Evolutionary conservation across 192 early-diverging fungal genomes (phyloP).

Genomic region (Pecoramyces ruminantium): DNA sequence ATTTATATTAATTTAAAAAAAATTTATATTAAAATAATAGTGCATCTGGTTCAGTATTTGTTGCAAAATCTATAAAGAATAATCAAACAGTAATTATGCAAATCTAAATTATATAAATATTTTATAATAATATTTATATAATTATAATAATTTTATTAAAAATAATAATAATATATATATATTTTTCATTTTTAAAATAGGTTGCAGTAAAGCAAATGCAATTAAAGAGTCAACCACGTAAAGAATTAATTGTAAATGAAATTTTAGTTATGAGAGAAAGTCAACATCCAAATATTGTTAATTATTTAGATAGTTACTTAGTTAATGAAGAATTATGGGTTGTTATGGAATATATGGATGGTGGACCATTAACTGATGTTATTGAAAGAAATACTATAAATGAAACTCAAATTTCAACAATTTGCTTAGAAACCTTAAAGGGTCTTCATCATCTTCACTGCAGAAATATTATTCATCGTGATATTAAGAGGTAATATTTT

Average conservation of each 20-base stretch:
- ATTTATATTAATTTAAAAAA: neutral
- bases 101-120: too few species aligned
- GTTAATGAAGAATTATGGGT: conserved; percentile 87
- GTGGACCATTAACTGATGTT: conserved; percentile 88
- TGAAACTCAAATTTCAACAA: conserved; percentile 15
- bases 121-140: too few species aligned
- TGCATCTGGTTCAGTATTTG: conserved; percentile 95
- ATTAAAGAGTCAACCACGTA: conserved; percentile 65
- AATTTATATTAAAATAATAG: conserved; percentile 6
- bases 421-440: conserved; percentile 39
- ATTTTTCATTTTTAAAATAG: too few species aligned
- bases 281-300: conserved; percentile 89
- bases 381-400: conserved; percentile 71
- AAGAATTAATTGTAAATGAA: conserved; percentile 82
- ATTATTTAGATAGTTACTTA: conserved; percentile 84
- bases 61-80: conserved; percentile 56
- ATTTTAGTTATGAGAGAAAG: conserved; percentile 89
- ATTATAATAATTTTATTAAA: neutral
- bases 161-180: neutral
- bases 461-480: conserved; percentile 74
- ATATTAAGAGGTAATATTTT: conserved; percentile 65
- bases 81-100: conserved; percentile 14
- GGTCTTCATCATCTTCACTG: conserved; percentile 67
- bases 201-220: conserved; percentile 95
- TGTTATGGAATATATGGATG: conserved; percentile 98